Evolutionary conservation across 2,329 filamentous ascomycete species (phyloP).

Genomic region (Iodosphaeria phyllophila): DNA sequence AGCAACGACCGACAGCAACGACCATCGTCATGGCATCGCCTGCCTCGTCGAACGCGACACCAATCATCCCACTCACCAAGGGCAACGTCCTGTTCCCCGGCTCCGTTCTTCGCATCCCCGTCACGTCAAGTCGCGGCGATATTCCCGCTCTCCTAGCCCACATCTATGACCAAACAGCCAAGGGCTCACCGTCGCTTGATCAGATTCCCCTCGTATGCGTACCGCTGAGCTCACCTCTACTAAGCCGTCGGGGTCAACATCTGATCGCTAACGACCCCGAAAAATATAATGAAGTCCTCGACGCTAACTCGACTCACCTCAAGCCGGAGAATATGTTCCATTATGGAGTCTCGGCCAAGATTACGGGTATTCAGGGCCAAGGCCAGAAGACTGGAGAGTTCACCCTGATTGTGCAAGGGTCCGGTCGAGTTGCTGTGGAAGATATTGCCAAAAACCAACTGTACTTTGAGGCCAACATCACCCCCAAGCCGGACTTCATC

Average conservation of each 20-base stretch:
- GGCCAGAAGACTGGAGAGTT: constrained; percentile 60
- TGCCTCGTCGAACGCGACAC: constrained; percentile 30
- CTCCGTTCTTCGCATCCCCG: constrained; percentile 66
- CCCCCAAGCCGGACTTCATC: constrained; percentile 12
- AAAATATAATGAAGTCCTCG: constrained; percentile 24
- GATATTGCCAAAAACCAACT: constrained; percentile 60
- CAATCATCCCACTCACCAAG: constrained; percentile 67
- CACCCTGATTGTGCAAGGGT: constrained; percentile 70
- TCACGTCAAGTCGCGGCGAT: constrained; percentile 64
- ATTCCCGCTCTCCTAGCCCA: constrained; percentile 74
- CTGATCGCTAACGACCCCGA: constrained; percentile 48
- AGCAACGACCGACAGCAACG: constrained; percentile 3
- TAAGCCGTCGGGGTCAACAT: constrained; percentile 57
- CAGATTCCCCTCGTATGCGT: constrained; percentile 72
- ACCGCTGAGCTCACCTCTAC: constrained; percentile 57
- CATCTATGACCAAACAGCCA: constrained; percentile 60
- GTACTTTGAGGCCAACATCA: constrained; percentile 71
- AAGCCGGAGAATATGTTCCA: constrained; percentile 59
- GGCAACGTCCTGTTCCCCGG: constrained; percentile 73
- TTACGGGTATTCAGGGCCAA: constrained; percentile 64
- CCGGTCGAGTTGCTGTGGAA: constrained; percentile 57
- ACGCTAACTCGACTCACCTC: constrained; percentile 38
- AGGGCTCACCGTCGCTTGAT: constrained; percentile 44
- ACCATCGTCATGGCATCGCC: constrained; percentile 10
- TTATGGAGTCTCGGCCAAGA: constrained; percentile 66